Evolutionary conservation across 768 basidiomycete species (phyloP), one percentile per base, ranked within the genome.

Genomic region (Lyophyllum atratum): DNA sequence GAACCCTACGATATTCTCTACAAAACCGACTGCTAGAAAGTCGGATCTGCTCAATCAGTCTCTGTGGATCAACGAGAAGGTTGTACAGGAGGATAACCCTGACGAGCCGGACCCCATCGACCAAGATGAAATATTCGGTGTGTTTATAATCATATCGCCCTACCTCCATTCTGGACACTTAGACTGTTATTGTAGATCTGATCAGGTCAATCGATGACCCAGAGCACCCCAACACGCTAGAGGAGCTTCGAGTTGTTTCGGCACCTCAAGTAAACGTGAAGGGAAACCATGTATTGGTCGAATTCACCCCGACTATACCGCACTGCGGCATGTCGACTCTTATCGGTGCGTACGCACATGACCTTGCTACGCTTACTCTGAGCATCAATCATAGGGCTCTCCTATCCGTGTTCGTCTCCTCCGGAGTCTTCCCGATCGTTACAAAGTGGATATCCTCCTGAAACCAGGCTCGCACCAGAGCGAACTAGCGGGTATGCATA

Each of bases 281-380:
- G 31, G 67, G 73, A n/a, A 90, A 94, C 60, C 80, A 81, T 51
- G 78, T 99, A 50, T 77, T 83, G 33, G 88, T 99, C 60, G 94
- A 96, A 68, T 95, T 98, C 67, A 98, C 97, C 5, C 96, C 97
- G 3, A 98, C 97, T 0, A 93, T 97, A 15, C 96, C 97, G 10
- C 95, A 98, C 67, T 98, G 96, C 61, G 94, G 94, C 48, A 94
- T 95, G 93, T 95, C 94, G 10, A 98, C 95, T 2, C 76, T 98
- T 50, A 98, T 99, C 55, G 96, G 95, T 91, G 62, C 56, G 81
- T 68, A 69, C 70, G 24, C 14, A 5, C 19, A 21, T 52, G 2
- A 19, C 50, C 45, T 44, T 24, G 40, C 42, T 58, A 34, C 21
- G 53, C 29, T 55, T 39, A 17, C 43, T 22, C 50, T 62, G 40